Evolutionary conservation across 345 rosid species (phyloP).

Genomic region (Aquilaria malaccensis): DNA sequence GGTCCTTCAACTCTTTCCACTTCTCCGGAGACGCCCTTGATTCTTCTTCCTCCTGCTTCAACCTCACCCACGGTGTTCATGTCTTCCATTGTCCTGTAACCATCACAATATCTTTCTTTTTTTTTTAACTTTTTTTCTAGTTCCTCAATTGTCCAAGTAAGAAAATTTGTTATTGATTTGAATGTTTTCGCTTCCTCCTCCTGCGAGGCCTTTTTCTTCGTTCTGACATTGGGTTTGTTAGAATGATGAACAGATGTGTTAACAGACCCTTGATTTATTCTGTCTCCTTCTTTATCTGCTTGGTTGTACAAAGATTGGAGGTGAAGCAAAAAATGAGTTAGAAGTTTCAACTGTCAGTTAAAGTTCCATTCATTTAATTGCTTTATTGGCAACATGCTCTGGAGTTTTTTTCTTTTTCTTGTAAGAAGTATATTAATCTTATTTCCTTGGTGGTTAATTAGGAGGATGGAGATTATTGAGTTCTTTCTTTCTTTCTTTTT

Average conservation of each 20-base stretch:
- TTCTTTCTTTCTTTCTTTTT: background rate
- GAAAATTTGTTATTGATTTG: too few relatives aligned
- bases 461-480: conserved; percentile 1
- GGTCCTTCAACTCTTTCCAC: conserved; percentile 40
- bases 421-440: background rate
- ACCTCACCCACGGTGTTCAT: conserved; percentile 72
- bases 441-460: background rate
- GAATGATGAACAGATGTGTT: too few relatives aligned
- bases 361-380: background rate
- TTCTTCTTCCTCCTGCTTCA: conserved; percentile 36
- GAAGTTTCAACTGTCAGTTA: background rate
- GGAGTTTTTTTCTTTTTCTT: background rate
- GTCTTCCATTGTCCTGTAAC: conserved; percentile 87
- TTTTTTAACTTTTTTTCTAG: background rate
- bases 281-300: too few relatives aligned
- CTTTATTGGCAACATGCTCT: background rate
- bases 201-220: too few relatives aligned
- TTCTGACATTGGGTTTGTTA: too few relatives aligned
- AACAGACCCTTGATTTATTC: too few relatives aligned
- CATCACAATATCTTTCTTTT: background rate
- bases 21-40: conserved; percentile 38
- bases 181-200: too few relatives aligned
- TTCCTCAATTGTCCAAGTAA: too few relatives aligned
- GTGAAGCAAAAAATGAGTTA: too few relatives aligned
- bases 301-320: too few relatives aligned